Base-by-base conservation (phyloP, 2,329 filamentous ascomycete species). In the Neoscytalidium dimidiatum region DNA sequence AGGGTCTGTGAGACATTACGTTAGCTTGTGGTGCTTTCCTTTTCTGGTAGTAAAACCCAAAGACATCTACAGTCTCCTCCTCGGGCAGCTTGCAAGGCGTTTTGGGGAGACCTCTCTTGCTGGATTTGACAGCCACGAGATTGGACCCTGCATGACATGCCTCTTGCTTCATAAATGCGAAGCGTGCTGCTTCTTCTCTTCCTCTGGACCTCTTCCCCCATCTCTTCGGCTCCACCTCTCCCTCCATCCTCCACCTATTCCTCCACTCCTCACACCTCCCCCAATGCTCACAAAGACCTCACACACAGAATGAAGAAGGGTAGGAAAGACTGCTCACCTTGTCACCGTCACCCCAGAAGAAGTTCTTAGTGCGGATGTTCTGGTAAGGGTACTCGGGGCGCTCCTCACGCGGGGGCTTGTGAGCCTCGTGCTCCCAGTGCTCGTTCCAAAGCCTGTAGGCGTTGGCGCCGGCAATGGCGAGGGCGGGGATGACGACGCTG, bases 361-460 rank as follows among this genome's bases (percentile, higher is more conserved):
- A 99, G 88, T 97, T 97, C 90, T 95, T 97, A 79, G 88, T 87
- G 79, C 95, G 91, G 80, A 99, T 91, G 86, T 99, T 99, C 88
- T 96, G 92, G 88, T 96, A 99, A 67, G 93, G 84, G 83, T 98
- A 99, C 85, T 98, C 92, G 74, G 86, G 82, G 77, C 92, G 90
- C 84, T 99, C 95, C 85, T 96, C 92, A 72, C 94, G 85, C 70
- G 95, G 91, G 67, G 91, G 88, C 80, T 92, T 82, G 83, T 98
- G 94, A 62, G 80, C 82, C 88, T 90, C 92, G 86, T 99, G 95
- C 82, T 96, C 92, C 94, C 94, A 98, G 83, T 99, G 95, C 84
- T 96, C 92, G 74, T 87, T 89, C 92, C 93, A 99, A 69, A 97
- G 88, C 77, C 89, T 88, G 80, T 91, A 97, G 74, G 94, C 94